These are phyloP conservation scores for Datisca glomerata DNA, from an alignment of 306 rosid species.

Conservation along the genomic window DNA sequence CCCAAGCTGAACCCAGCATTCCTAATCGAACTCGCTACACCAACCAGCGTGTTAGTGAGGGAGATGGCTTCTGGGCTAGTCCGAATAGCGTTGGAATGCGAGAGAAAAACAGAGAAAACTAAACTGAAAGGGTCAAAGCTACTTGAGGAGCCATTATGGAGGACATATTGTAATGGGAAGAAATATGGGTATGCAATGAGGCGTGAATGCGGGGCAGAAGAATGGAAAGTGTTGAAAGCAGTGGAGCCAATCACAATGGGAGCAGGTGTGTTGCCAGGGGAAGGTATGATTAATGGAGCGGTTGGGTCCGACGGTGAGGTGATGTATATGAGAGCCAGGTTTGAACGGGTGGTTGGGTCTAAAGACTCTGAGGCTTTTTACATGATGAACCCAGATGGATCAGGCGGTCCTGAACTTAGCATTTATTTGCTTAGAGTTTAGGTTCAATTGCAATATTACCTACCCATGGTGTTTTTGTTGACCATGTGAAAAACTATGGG, in stretches of 20 bases:
- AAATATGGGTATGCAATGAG: slow-evolving; percentile 58
- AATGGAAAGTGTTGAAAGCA: slow-evolving; percentile 66
- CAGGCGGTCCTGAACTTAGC: slow-evolving; percentile 81
- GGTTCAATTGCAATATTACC: too few species aligned
- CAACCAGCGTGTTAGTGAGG: slow-evolving; percentile 7
- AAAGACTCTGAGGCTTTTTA: slow-evolving; percentile 86
- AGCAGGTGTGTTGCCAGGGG: slow-evolving; percentile 61
- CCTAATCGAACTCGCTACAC: slow-evolving; percentile 7
- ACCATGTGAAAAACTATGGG: too few species aligned
- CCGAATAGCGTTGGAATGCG: slow-evolving; percentile 48
- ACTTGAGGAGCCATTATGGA: slow-evolving; percentile 54
- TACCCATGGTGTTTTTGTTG: too few species aligned
- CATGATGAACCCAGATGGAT: slow-evolving; percentile 68
- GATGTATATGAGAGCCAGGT: slow-evolving; percentile 88
- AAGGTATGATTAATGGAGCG: slow-evolving; percentile 20
- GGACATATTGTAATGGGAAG: slow-evolving; percentile 74
- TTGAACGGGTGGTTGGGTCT: slow-evolving; percentile 81
- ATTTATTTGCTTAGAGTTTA: slow-evolving; percentile 71
- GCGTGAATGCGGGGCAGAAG: slow-evolving; percentile 49
- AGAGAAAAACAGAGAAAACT: slow-evolving; percentile 28
- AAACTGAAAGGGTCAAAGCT: slow-evolving; percentile 14
- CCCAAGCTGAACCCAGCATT: slow-evolving; percentile 9
- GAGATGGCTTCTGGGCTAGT: slow-evolving; percentile 15
- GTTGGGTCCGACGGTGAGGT: slow-evolving; percentile 48
- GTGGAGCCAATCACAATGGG: slow-evolving; percentile 84